These are phyloP conservation scores for Lodderomyces elongisporus DNA, from an alignment of 1,139 yeast species.

Conservation along the genomic window DNA sequence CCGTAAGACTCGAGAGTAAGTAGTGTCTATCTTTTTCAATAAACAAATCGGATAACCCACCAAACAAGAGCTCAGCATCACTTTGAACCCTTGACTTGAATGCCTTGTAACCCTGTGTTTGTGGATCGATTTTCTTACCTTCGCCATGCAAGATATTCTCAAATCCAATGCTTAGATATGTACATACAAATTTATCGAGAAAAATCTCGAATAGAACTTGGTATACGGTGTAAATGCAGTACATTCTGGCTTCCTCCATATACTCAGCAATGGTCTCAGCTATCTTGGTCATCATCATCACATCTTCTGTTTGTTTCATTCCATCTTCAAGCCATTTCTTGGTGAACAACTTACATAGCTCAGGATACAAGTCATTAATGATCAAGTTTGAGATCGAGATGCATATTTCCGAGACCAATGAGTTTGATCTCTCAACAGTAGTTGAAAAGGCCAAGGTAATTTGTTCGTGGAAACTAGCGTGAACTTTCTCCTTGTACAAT, in stretches of 20 bases:
- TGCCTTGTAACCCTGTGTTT: conserved; percentile 41
- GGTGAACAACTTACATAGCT: conserved; percentile 36
- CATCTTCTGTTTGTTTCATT: conserved; percentile 31
- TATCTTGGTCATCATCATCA: conserved; percentile 45
- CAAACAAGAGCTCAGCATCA: conserved; percentile 66
- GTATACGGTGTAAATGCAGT: conserved; percentile 42
- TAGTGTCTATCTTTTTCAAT: conserved; percentile 44
- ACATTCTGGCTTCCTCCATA: conserved; percentile 56
- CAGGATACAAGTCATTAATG: conserved; percentile 58
- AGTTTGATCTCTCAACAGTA: conserved; percentile 71
- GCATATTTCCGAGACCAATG: conserved; percentile 66
- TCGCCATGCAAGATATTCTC: conserved; percentile 45
- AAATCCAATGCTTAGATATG: conserved; percentile 43
- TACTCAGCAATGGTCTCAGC: conserved; percentile 75
- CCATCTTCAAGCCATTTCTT: conserved; percentile 45
- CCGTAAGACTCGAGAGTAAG: conserved; percentile 49
- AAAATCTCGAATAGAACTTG: conserved; percentile 41
- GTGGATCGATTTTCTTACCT: conserved; percentile 55
- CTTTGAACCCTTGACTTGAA: conserved; percentile 40
- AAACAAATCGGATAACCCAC: conserved; percentile 51
- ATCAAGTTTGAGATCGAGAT: conserved; percentile 62
- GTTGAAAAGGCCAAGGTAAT: conserved; percentile 56
- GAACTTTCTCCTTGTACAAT: conserved; percentile 61
- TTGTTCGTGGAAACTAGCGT: conserved; percentile 53
- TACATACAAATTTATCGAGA: conserved; percentile 39